These are phyloP conservation scores for Parastagonospora avenae DNA, from an alignment of 2,329 filamentous ascomycete species.

Conservation along the genomic window DNA sequence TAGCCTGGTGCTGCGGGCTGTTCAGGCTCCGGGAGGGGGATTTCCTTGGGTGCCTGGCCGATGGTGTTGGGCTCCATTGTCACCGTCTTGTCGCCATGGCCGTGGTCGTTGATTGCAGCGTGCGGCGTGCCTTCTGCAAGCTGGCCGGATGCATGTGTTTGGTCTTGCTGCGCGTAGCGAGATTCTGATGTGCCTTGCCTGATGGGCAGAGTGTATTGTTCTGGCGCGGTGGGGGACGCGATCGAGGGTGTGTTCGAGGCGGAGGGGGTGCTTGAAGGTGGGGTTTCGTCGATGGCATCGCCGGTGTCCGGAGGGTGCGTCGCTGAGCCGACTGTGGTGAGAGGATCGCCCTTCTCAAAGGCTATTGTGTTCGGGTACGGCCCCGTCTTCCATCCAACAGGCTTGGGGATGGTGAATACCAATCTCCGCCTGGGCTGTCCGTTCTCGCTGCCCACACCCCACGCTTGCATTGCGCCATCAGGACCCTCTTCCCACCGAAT, in stretches of 20 bases:
- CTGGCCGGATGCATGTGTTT: conserved; percentile 52
- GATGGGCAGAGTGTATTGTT: conserved; percentile 30
- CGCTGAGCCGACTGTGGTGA: conserved; percentile 43
- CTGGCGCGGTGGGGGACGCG: conserved; percentile 11
- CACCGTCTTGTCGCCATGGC: conserved; percentile 51
- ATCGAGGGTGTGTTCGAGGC: conserved; percentile 15
- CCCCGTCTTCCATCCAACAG: conserved; percentile 33
- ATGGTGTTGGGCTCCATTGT: conserved; percentile 56
- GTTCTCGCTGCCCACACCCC: conserved; percentile 52
- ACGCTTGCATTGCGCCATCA: conserved; percentile 51
- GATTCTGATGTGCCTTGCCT: conserved; percentile 50
- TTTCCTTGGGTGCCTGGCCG: conserved; percentile 56
- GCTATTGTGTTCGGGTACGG: conserved; percentile 38
- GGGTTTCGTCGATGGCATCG: conserved; percentile 23
- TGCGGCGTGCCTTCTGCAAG: conserved; percentile 51
- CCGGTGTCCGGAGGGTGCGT: conserved; percentile 43
- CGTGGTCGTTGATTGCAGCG: conserved; percentile 47
- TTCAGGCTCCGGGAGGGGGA: conserved; percentile 41
- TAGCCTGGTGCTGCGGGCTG: conserved; percentile 43
- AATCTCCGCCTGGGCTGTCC: conserved; percentile 47
- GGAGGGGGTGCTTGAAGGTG: conserved; percentile 27
- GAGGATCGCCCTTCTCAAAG: conserved; percentile 23
- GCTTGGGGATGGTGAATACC: conserved; percentile 47
- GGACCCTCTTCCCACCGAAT: conserved; percentile 53
- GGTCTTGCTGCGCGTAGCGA: conserved; percentile 48